Conservation (phyloP, 2,329 filamentous ascomycete species). For the Bipolaris gigantea region DNA sequence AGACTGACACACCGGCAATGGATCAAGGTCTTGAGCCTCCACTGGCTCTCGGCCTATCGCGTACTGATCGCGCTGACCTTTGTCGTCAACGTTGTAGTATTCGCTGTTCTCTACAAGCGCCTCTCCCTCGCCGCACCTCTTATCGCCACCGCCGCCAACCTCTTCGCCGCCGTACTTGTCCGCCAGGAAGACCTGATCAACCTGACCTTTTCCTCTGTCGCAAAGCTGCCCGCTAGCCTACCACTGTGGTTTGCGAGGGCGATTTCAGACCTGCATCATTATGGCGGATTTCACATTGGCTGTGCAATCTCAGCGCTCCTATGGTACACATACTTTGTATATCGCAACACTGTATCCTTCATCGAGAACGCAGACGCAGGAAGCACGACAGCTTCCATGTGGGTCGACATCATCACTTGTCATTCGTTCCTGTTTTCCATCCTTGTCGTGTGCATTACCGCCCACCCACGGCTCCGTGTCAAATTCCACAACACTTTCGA, state of each 20-base stretch:
- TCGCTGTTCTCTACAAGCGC: background rate
- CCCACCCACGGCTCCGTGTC: conserved; percentile 28
- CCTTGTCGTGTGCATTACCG: conserved; percentile 27
- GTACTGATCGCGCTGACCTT: conserved; percentile 16
- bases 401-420: conserved; percentile 20
- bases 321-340: conserved; percentile 52
- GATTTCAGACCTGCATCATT: conserved; percentile 36
- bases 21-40: conserved; percentile 7
- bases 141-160: conserved; percentile 41
- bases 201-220: conserved; percentile 28
- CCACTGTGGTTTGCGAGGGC: conserved; percentile 30
- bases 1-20: background rate
- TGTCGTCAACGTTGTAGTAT: conserved; percentile 9
- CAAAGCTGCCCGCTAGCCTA: conserved; percentile 28
- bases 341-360: conserved; percentile 33
- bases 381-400: conserved; percentile 22
- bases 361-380: background rate
- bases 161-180: conserved; percentile 34
- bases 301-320: conserved; percentile 33
- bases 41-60: conserved; percentile 26
- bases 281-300: conserved; percentile 42
- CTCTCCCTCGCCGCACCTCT: conserved; percentile 8
- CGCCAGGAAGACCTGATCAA: conserved; percentile 43
- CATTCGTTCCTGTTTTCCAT: conserved; percentile 24
- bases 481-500: conserved; percentile 42